Conservation (phyloP, 2,329 filamentous ascomycete species). For the Aspergillus sergii region DNA sequence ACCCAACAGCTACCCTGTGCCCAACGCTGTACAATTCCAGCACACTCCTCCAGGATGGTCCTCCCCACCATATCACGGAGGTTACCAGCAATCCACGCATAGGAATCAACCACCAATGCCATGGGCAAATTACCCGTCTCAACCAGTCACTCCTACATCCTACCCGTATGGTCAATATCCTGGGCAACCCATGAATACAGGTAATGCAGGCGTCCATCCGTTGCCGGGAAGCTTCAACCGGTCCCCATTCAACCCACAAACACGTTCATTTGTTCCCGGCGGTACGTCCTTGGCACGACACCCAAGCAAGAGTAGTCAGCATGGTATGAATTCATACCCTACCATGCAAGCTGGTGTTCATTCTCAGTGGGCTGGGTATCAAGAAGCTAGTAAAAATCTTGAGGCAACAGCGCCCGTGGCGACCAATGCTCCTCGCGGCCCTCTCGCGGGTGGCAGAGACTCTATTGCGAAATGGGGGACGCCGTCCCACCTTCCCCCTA, state of each 20-base stretch:
- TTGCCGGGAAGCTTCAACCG: constrained; percentile 82
- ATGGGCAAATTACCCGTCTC: constrained; percentile 42
- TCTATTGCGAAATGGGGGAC: constrained; percentile 55
- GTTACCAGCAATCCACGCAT: constrained; percentile 37
- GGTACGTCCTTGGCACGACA: constrained; percentile 42
- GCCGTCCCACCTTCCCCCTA: constrained; percentile 52
- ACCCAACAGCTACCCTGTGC: constrained; percentile 40
- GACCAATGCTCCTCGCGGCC: constrained; percentile 23
- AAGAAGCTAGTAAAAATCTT: constrained; percentile 27
- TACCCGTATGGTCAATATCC: constrained; percentile 83
- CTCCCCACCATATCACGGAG: constrained; percentile 35
- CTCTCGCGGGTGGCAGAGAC: constrained; percentile 32
- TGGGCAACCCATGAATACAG: constrained; percentile 56
- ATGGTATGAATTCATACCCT: constrained; percentile 31
- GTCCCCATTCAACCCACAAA: constrained; percentile 91
- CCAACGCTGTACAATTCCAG: constrained; percentile 35
- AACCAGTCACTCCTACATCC: constrained; percentile 48
- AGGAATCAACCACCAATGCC: constrained; percentile 43
- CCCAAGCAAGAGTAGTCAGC: constrained; percentile 34
- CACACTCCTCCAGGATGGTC: constrained; percentile 36
- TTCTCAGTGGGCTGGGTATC: constrained; percentile 32
- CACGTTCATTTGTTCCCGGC: constrained; percentile 82
- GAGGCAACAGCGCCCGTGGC: constrained; percentile 21
- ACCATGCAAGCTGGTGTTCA: constrained; percentile 26
- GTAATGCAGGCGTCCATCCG: constrained; percentile 75